Evolutionary conservation across 2,329 filamentous ascomycete genomes (phyloP), one percentile per base, ranked within the genome.

Genomic region (Alternaria sp.): DNA sequence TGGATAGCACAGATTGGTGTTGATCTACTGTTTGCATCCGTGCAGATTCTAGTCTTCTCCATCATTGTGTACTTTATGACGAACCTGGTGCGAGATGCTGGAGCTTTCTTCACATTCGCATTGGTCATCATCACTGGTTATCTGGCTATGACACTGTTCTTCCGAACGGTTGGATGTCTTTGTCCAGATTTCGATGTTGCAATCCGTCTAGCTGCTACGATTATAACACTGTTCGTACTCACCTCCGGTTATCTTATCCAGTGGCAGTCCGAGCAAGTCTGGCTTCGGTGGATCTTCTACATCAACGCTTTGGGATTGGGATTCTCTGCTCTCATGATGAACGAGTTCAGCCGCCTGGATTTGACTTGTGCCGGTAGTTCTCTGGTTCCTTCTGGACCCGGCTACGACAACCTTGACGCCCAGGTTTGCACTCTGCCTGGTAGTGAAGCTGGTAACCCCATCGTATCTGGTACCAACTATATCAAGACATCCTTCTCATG

Each of bases 231-330:
- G n/a, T 92, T 94, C 68, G 87, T 95, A 26, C 82, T 93, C 20
- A 95, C 92, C 0, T 90, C 89, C 1, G 93, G 93, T 4, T 96
- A 95, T 77, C 80, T 96, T 42, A 94, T 96, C 60, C 92, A 93
- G 74, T 93, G 91, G 75, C 86, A 89, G 51, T 86, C 83, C 2
- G 87, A 91, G 68, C 89, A 93, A 68, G 88, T 89, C 0, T 96
- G 92, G 91, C 90, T 90, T 69, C 84, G 89, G 64, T 96, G 92
- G 92, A 87, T 96, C 62, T 91, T 91, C 77, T 95, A 92, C 74
- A 81, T 94, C 47, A 89, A 95, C 63, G 91, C 91, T 1, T 83
- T 96, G 2, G 92, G 91, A 46, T 84, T 95, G 2, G 87, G 88
- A 0, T 96, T 97, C 73, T 86, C 89, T 11, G 83, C 88, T 2